Base-by-base conservation (phyloP, 148 eudicot species). In the Diospyros kaki region DNA sequence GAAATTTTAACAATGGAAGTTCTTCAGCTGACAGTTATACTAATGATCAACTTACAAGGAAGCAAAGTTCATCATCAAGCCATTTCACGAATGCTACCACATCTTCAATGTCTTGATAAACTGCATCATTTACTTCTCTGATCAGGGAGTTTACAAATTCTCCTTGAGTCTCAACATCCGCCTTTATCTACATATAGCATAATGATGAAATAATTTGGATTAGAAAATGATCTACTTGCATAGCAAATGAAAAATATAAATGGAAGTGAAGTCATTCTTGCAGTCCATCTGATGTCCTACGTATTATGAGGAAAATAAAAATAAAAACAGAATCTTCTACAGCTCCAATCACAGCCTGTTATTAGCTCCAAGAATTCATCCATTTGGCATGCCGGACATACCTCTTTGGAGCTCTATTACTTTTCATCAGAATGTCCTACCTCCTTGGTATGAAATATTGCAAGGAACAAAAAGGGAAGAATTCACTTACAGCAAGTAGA, bases 31-130 rank as follows among this genome's bases (percentile, higher is more conserved):
- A 43, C 58, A 69, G 64, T 53, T 40, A 65, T 17, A n/a, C 18
- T 1, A 28, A 14, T 15, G 9, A 14, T 50, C 28, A 71, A 79
- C 95, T 88, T 81, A 90, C 97, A 73, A 93, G 93, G 81, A 88
- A 93, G 81, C 90, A 83, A 52, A 93, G 90, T 72, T 93, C 97
- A 54, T 93, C 97, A 82, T 93, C 97, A 48, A 93, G 93, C 97
- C 97, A 93, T 79, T 93, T 93, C 68, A 93, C 97, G 54, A 93
- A 93, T 48, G 91, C 93, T 60, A 86, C 90, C 6, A 93, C 95
- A 63, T 89, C 95, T 73, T 90, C 91, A 66, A 93, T 87, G 75
- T 90, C 84, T 66, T 66, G 78, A 76, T 79, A 93, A 41, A 68
- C 86, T 50, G 93, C 97, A 82, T 80, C 54, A 46, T 89, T 84